Percentiles rank a stretch among this genome's conserved stretches.
These are phyloP conservation scores for Trichophyton schoenleinii DNA, from an alignment of 2,329 filamentous ascomycete species.

Conservation along the genomic window DNA sequence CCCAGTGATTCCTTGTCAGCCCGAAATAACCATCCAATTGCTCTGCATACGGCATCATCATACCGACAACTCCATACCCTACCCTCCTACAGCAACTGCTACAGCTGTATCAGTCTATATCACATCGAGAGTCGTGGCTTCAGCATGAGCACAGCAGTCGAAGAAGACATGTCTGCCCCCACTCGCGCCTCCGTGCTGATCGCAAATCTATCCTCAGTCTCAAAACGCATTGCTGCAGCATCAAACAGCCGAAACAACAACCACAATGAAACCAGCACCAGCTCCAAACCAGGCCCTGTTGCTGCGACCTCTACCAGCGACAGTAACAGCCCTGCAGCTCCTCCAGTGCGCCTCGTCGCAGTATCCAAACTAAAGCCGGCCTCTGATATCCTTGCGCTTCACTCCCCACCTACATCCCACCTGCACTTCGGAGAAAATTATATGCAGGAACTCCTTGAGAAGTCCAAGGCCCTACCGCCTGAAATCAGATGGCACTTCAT, in stretches of 20 bases:
- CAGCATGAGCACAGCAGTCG: not conserved
- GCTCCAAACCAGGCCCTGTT: not conserved
- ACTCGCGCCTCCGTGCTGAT: constrained; percentile 50
- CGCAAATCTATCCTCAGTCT: constrained; percentile 50
- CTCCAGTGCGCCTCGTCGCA: constrained; percentile 60
- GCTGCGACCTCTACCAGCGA: not conserved
- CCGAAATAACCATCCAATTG: too few species aligned
- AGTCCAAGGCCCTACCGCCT: constrained; percentile 63
- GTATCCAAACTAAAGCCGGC: constrained; percentile 94
- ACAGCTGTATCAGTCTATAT: not conserved
- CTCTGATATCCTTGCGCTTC: constrained; percentile 76
- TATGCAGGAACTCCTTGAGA: constrained; percentile 75
- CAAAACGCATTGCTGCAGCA: constrained; percentile 44
- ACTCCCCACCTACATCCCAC: constrained; percentile 49
- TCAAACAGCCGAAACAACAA: constrained; percentile 28
- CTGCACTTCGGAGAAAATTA: constrained; percentile 96
- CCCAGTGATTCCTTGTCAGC: too few species aligned
- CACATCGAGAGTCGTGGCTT: not conserved
- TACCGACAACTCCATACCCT: not conserved
- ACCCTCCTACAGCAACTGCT: too few species aligned
- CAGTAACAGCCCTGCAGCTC: constrained; percentile 4
- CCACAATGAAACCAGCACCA: constrained; percentile 6
- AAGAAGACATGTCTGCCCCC: constrained; percentile 9
- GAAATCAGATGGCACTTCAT: constrained; percentile 91
- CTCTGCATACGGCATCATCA: too few species aligned